Evolutionary conservation across 2,329 filamentous ascomycete genomes (phyloP), one percentile per base, ranked within the genome.

Genomic region (Acarospora socialis): DNA sequence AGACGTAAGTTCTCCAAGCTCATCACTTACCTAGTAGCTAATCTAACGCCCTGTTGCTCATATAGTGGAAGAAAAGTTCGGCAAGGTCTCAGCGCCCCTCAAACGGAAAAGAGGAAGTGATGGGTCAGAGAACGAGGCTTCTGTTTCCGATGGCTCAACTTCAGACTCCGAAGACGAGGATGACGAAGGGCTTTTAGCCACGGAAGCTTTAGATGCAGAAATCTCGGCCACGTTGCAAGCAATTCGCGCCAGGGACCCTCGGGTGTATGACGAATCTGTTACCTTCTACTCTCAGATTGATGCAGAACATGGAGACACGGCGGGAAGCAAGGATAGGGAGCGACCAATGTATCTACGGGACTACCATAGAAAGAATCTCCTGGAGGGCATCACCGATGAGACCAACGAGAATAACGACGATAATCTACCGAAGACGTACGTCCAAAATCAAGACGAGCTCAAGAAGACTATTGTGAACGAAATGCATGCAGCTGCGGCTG

Each of bases 321-420:
- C 35, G 8, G 41, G 53, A 5, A 43, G 61, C 38, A 57, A 62
- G 24, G 76, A 77, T 54, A 77, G 78, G 52, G 75, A 90, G 40
- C 92, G 92, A 59, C 77, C 86, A 1, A 74, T 98, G 60, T 82
- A 72, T 38, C 63, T 98, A 33, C 72, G 72, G 44, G 84, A 98
- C 55, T 98, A 94, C 55, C 90, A 98, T 50, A 77, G 86, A 40
- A 73, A 90, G 54, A 92, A 87, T 47, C 65, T 93, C n/a, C 53
- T 95, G 36, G 73, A 73, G 22, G 83, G 82, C 21, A 68, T 63
- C 7, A 70, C 66, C n/a, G 67, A 56, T 3, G 66, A 64, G 1
- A 70, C 75, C 10, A 63, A 71, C 12, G 69, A 77, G 9, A 65
- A 70, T 5, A 55, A 58, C 10, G 61, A 66, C 4, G 61, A 64